Conservation (phyloP, 768 basidiomycete genomes). For the Podaxis pistillaris region DNA sequence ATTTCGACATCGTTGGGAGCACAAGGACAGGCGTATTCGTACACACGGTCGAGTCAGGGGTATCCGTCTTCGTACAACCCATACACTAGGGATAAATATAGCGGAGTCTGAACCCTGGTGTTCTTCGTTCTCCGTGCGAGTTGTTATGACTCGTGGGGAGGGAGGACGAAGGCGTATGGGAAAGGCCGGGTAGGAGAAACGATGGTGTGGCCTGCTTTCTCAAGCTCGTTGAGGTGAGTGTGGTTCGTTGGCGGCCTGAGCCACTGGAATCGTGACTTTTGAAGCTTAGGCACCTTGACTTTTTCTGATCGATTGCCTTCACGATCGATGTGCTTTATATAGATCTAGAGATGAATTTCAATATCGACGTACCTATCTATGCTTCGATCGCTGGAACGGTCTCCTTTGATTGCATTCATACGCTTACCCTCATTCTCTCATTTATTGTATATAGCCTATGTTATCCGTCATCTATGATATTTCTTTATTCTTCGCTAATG, state of each 20-base stretch:
- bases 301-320: background rate
- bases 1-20: constrained; percentile 5
- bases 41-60: background rate
- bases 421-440: background rate
- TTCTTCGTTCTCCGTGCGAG: background rate
- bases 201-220: background rate
- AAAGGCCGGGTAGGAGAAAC: background rate
- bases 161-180: background rate
- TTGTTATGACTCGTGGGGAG: background rate
- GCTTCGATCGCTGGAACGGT: background rate
- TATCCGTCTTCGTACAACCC: constrained; percentile 7
- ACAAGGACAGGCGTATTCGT: background rate
- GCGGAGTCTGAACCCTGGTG: background rate
- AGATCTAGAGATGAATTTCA: constrained; percentile 4
- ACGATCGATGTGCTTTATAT: background rate
- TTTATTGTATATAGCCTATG: background rate
- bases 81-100: background rate
- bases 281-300: background rate
- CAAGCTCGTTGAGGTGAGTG: background rate
- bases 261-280: background rate
- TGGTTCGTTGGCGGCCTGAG: background rate
- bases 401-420: background rate
- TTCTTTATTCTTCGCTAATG: background rate
- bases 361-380: background rate
- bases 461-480: background rate